Percentiles rank a stretch among this genome's conserved stretches.
Conservation (phyloP, 352 stramenopile genomes). For the Pythium rishiriense region DNA sequence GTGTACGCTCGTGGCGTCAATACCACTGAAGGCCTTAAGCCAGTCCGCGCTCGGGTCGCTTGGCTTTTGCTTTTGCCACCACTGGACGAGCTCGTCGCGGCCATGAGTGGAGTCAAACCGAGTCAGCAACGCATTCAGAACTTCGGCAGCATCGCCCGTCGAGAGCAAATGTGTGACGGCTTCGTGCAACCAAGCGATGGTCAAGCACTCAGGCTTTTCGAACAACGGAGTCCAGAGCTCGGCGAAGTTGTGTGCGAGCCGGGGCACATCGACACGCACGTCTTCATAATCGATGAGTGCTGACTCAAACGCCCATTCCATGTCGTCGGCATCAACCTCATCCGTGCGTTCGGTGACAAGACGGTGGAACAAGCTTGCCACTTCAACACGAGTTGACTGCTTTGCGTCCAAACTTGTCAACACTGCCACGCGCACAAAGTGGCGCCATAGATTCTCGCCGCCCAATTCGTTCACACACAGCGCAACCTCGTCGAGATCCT, state of each 20-base stretch:
- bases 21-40: constrained; percentile 20
- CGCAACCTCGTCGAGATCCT: constrained; percentile 75
- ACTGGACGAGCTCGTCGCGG: constrained; percentile 41
- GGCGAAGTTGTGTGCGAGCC: constrained; percentile 52
- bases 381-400: constrained; percentile 41
- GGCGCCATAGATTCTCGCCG: constrained; percentile 40
- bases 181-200: constrained; percentile 53
- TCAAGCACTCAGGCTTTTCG: constrained; percentile 39
- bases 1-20: constrained; percentile 10
- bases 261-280: constrained; percentile 73
- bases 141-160: constrained; percentile 45
- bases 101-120: constrained; percentile 34
- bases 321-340: constrained; percentile 47
- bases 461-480: constrained; percentile 74
- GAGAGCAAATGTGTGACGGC: constrained; percentile 40
- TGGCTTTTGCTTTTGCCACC: constrained; percentile 46
- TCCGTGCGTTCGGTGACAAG: constrained; percentile 35
- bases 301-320: constrained; percentile 55
- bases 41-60: constrained; percentile 10
- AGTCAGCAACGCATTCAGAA: constrained; percentile 48
- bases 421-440: constrained; percentile 64
- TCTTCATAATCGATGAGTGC: constrained; percentile 74
- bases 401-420: constrained; percentile 58
- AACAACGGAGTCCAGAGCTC: constrained; percentile 70
- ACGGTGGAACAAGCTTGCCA: constrained; percentile 44